Conservation (phyloP, 2,329 filamentous ascomycete species). For the Dothideomycetes sp. region DNA sequence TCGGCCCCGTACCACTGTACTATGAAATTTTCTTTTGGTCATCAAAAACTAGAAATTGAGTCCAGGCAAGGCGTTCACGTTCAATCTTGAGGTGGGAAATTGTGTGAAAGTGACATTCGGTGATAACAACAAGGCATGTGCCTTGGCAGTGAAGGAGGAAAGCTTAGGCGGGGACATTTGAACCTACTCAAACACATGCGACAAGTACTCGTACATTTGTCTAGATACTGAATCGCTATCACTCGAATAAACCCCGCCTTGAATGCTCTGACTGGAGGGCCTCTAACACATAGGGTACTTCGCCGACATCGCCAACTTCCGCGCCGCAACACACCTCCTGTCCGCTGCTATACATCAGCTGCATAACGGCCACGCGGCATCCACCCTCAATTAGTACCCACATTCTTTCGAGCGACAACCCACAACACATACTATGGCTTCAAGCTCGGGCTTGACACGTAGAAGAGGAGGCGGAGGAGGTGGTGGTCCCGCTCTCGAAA, state of each 20-base stretch:
- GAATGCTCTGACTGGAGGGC: too few relatives aligned
- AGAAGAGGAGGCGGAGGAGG: constrained; percentile 54
- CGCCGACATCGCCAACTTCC: constrained; percentile 2
- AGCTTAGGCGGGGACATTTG: constrained; percentile 1
- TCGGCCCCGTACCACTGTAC: constrained; percentile 10
- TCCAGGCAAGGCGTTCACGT: too few relatives aligned
- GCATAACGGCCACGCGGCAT: constrained; percentile 9
- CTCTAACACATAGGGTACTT: too few relatives aligned
- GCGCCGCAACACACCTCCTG: not conserved
- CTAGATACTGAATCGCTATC: too few relatives aligned
- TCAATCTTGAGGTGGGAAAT: too few relatives aligned
- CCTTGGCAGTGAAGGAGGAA: constrained; percentile 4
- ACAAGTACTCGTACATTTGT: constrained; percentile 12
- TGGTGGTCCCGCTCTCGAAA: constrained; percentile 45
- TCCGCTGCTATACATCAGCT: constrained; percentile 7
- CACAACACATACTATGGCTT: constrained; percentile 42
- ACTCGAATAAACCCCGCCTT: too few relatives aligned
- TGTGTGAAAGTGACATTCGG: constrained; percentile 2
- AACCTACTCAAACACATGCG: constrained; percentile 9
- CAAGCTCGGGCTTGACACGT: constrained; percentile 62
- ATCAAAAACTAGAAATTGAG: not conserved
- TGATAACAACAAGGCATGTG: not conserved
- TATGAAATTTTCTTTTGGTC: constrained; percentile 12
- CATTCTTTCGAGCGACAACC: not conserved
- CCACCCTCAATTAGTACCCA: too few relatives aligned